Conservation (phyloP, 805 yeast species). For the Candida morakotiae region DNA sequence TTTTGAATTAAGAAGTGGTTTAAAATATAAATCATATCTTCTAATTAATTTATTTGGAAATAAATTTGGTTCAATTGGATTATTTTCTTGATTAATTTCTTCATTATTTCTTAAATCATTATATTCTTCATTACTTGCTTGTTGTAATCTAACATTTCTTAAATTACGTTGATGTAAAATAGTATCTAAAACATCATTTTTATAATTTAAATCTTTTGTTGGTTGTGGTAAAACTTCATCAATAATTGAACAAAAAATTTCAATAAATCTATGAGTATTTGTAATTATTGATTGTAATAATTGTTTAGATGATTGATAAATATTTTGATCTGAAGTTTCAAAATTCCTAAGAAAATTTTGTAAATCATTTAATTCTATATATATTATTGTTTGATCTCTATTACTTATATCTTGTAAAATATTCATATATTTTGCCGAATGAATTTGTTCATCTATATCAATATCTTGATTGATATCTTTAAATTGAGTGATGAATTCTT, state of each 20-base stretch:
- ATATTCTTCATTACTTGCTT: conserved; percentile 63
- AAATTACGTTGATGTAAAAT: conserved; percentile 85
- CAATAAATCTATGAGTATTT: conserved; percentile 77
- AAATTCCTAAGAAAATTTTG: conserved; percentile 45
- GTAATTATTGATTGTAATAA: conserved; percentile 39
- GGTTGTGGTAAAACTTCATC: conserved; percentile 87
- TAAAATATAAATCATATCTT: conserved; percentile 81
- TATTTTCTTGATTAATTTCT: conserved; percentile 14
- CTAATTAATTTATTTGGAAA: conserved; percentile 88
- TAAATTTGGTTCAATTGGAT: conserved; percentile 34
- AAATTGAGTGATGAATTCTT: conserved; percentile 61
- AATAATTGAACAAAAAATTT: conserved; percentile 67
- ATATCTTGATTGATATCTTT: conserved; percentile 19
- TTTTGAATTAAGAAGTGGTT: conserved; percentile 54
- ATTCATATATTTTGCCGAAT: conserved; percentile 64
- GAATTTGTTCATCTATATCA: conserved; percentile 15
- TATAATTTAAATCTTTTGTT: conserved; percentile 71
- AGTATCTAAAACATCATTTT: conserved; percentile 90
- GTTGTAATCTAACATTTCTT: conserved; percentile 70
- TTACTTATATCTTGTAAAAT: conserved; percentile 78
- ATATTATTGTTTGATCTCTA: conserved; percentile 66
- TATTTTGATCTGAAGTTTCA: conserved; percentile 6
- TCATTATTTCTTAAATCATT: conserved; percentile 36
- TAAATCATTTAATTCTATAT: conserved; percentile 82
- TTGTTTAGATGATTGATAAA: conserved; percentile 11